Evolutionary conservation across 106 monocot species (phyloP).

Genomic region (Phalaenopsis aphrodite): DNA sequence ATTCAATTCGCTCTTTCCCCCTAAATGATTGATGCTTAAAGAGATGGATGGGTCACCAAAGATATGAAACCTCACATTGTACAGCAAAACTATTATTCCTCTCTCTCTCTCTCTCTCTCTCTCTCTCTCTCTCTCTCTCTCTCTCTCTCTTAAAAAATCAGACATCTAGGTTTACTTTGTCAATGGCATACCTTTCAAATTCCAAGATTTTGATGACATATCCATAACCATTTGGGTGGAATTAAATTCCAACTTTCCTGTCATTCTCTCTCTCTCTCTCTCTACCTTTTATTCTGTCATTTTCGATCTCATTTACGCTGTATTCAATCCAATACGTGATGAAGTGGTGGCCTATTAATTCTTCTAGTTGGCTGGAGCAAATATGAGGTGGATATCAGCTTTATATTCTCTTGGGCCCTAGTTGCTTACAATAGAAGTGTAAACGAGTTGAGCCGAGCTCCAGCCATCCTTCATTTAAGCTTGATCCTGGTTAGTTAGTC

Average conservation of each 20-base stretch:
- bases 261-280: background rate
- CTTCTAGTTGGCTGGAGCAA: background rate
- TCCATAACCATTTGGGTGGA: background rate
- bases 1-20: conserved; percentile 1
- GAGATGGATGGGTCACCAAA: background rate
- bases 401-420: background rate
- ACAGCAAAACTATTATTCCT: background rate
- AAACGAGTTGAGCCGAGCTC: no score
- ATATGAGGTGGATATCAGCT: background rate
- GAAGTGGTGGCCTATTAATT: background rate
- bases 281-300: background rate
- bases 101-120: conserved; percentile 14
- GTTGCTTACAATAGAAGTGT: no score
- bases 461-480: no score
- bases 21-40: background rate
- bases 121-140: conserved; percentile 13
- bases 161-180: background rate
- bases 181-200: background rate
- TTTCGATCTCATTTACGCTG: background rate
- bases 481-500: no score
- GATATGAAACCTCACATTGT: background rate
- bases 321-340: background rate
- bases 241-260: background rate
- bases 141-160: background rate
- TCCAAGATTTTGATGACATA: background rate